Percentiles rank a stretch among this genome's conserved stretches.
Conservation (phyloP, 768 basidiomycete genomes). For the Termitomyces eurrhizus region DNA sequence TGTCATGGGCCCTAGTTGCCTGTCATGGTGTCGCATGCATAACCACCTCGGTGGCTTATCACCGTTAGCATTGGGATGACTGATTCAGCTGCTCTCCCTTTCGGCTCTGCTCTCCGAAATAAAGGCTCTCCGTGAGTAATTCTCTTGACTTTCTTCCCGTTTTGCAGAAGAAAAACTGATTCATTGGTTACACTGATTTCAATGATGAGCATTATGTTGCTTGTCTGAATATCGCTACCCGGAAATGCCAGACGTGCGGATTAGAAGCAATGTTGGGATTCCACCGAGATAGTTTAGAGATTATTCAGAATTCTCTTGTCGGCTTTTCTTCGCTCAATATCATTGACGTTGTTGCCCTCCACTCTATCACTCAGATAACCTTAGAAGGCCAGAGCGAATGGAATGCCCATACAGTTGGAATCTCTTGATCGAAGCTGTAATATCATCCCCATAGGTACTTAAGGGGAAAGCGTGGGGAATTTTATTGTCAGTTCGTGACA, state of each 20-base stretch:
- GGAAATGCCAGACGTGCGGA: conserved; percentile 12
- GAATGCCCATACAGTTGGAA: neutral
- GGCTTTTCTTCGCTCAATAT: neutral
- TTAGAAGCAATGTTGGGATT: neutral
- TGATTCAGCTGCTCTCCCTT: conserved; percentile 20
- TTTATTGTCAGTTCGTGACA: neutral
- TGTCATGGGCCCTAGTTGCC: conserved; percentile 52
- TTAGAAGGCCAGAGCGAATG: neutral
- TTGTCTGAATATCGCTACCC: conserved; percentile 23
- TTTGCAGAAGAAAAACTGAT: neutral
- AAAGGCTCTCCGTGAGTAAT: conserved; percentile 12
- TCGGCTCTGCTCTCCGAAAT: conserved; percentile 13
- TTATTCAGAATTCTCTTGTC: neutral
- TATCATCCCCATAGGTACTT: neutral
- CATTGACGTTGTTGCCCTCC: neutral
- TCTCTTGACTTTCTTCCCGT: neutral
- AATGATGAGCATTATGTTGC: conserved; percentile 23
- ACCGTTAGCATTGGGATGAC: conserved; percentile 32
- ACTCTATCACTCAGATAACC: neutral
- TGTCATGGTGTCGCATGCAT: conserved; percentile 32
- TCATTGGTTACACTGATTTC: conserved; percentile 19
- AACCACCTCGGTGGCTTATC: conserved; percentile 28
- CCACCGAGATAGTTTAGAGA: neutral
- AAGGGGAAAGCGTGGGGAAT: neutral
- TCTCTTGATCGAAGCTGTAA: neutral